A percentile compares a stretch with the other conserved stretches of the same genome.
Conservation (phyloP, 2,329 filamentous ascomycete species). For the Diaporthe nobilis region DNA sequence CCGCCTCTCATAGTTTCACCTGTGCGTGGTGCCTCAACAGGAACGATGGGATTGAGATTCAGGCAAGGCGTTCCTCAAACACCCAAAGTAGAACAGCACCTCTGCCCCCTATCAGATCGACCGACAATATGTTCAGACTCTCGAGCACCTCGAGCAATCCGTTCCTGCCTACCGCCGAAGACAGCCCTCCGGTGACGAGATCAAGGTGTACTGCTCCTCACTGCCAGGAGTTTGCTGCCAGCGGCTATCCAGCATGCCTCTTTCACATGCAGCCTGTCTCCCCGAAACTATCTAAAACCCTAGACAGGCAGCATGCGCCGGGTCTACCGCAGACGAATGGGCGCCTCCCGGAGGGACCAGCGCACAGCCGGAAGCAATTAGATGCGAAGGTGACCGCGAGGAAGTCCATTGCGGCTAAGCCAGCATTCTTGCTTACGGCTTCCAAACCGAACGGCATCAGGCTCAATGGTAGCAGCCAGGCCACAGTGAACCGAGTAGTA, state of each 20-base stretch:
- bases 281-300: conserved; percentile 19
- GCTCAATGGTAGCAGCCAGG: conserved; percentile 4
- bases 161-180: conserved; percentile 33
- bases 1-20: conserved; percentile 35
- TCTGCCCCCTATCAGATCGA: neutral
- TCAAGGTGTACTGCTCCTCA: conserved; percentile 33
- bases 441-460: conserved; percentile 7
- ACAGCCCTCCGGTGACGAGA: conserved; percentile 38
- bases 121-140: conserved; percentile 19
- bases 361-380: conserved; percentile 34
- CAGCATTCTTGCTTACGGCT: conserved; percentile 24
- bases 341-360: neutral
- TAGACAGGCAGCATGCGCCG: conserved; percentile 11
- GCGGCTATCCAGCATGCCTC: conserved; percentile 34
- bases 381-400: conserved; percentile 40
- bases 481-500: conserved; percentile 13
- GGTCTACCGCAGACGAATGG: conserved; percentile 19
- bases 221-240: conserved; percentile 27
- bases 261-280: conserved; percentile 31
- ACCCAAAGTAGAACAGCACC: conserved; percentile 7
- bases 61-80: conserved; percentile 20
- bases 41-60: conserved; percentile 36
- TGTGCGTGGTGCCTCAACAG: conserved; percentile 37
- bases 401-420: conserved; percentile 36
- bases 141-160: conserved; percentile 35